Base-by-base conservation (phyloP, 2,329 filamentous ascomycete species). In the Claviceps monticola region DNA sequence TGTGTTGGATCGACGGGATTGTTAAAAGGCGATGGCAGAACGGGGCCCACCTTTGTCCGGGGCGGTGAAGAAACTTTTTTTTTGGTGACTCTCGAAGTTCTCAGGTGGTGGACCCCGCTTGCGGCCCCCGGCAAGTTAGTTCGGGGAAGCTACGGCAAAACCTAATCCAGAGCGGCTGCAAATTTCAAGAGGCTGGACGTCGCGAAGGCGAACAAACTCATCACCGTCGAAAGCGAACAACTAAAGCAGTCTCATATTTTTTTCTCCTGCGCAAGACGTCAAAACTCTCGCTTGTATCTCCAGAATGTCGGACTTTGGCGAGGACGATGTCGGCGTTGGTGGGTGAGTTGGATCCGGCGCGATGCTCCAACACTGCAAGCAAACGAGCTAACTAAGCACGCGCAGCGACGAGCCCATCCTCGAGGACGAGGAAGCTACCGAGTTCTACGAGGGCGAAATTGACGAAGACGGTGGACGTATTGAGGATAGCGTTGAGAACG, bases 261-360 rank as follows among this genome's bases (percentile, higher is more conserved):
- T 26, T 34, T 4, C 6, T 17, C 13, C 45, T 23, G 41, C 38
- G 26, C 46, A 26, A 46, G 8, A 17, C 19, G 51, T 16, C 19
- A 42, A n/a, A 14, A 16, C 14, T 45, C 16, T 29, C 29, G 19
- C 21, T 48, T 11, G 29, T 21, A 14, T 46, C 48, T 16, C 43
- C 53, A 69, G 53, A 19, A 88, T 88, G 84, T 88, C 84, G 68
- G 84, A 87, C 70, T 83, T 82, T 70, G 83, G 81, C 60, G 80
- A 83, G 62, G 79, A 84, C 59, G 79, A 80, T 62, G 74, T 71
- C 58, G 78, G 73, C 59, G 77, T 73, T 59, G 75, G 71, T 60
- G 75, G 70, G 78, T 82, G 69, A 72, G 76, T 69, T 69, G 19
- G 50, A 56, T 39, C 7, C 46, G 26, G 34, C 42, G 38, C 19